Conservation (phyloP, 495 filamentous ascomycete species). For the Choiromyces venosus region DNA sequence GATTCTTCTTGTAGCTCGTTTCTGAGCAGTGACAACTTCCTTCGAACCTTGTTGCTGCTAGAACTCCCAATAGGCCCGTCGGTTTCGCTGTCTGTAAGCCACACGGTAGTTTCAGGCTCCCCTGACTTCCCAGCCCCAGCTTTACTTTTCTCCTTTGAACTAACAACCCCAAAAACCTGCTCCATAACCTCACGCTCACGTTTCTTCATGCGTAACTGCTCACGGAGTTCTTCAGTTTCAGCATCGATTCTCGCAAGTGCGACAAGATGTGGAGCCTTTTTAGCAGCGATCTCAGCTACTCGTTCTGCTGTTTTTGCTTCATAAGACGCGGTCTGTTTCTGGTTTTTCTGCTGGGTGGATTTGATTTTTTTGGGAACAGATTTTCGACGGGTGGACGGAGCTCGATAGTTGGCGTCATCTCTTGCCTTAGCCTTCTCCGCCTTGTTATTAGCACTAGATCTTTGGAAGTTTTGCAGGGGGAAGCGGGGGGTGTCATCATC, state of each 20-base stretch:
- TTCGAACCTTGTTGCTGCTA: neutral
- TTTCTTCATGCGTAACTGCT: conserved; percentile 1
- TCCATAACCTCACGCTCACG: neutral
- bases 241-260: neutral
- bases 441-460: neutral
- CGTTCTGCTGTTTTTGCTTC: neutral
- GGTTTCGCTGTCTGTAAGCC: neutral
- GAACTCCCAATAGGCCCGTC: neutral
- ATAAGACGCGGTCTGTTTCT: neutral
- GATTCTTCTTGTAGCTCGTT: neutral
- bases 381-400: neutral
- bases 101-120: neutral
- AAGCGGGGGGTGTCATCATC: neutral
- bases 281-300: neutral
- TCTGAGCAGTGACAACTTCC: neutral
- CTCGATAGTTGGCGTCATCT: neutral
- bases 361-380: neutral
- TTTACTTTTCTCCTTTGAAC: neutral
- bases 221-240: neutral
- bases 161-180: neutral
- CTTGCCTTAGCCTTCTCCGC: neutral
- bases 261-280: neutral
- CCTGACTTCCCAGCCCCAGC: neutral
- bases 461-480: neutral
- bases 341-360: neutral